Base-by-base conservation (phyloP, 208 protist species). In the Acanthamoeba polyphaga region DNA sequence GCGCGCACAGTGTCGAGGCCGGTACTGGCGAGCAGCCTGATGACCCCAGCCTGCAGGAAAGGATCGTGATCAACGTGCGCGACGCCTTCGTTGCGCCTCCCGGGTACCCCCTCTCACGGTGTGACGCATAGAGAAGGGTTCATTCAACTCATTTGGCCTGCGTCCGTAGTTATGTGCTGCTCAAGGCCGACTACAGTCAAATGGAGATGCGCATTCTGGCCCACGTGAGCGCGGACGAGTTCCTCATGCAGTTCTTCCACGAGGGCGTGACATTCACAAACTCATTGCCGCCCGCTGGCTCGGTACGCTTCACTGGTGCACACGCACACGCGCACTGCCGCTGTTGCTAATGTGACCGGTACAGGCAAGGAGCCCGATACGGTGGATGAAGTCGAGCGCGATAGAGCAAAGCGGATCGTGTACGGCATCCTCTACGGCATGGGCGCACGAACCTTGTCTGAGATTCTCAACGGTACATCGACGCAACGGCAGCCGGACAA, bases 181-280 rank as follows among this genome's bases (percentile, higher is more conserved):
- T 94, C 34, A 70, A 58, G 51, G 91, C 91, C 22, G 91, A 94
- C 53, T 94, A 94, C 38, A 85, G 70, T 38, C 91, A 94, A 32
- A 78, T 94, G 91, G 91, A 94, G 32, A 94, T 94, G 91, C 64
- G 91, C 70, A 94, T 94, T 43, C 72, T 94, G 32, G 91, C 91
- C 22, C 91, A 94, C 72, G 51, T 78, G 19, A 85, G 91, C 55
- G 8, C 17, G 13, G 91, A 94, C 53, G 66, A 80, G n/a, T 64
- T 32, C 72, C 53, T 94, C 34, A 43, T 66, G 68, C 70, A 85
- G 38, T 94, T 94, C 58, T 85, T 94, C 58, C 91, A 66, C 12
- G 72, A 85, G 24, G 91, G 91, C 49, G 58, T 27, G 91, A 94
- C 55, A 94, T 94, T 32, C 58, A 72, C 58, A 94, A 38, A 49